phyloP scores from a whole-genome alignment of 78 protist genomes.

The Mantamonas sphyraenae region DNA sequence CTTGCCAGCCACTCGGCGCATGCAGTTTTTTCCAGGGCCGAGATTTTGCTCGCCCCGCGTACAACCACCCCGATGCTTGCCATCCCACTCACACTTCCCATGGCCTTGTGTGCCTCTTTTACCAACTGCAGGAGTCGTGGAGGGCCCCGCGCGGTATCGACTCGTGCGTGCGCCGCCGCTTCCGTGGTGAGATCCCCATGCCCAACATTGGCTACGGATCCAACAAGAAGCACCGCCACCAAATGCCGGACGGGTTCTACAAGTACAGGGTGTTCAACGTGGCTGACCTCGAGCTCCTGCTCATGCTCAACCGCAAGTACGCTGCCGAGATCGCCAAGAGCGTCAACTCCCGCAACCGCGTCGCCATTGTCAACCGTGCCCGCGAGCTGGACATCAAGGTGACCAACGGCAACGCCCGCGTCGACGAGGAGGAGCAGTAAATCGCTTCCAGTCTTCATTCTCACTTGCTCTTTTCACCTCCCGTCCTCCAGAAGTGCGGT shows the following conservation, averaged over 20 bases:
- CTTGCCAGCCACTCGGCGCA: too few relatives aligned
- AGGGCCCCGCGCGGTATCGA: slow-evolving; percentile 96
- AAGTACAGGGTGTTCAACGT: slow-evolving; percentile 15
- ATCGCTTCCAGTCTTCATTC: too few relatives aligned
- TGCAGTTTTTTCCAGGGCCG: neutral
- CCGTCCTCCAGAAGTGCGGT: neutral
- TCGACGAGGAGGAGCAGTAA: slow-evolving; percentile 68
- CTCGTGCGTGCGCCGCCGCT: slow-evolving; percentile 84
- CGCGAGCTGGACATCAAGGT: slow-evolving; percentile 88
- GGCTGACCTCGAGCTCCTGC: slow-evolving; percentile 84
- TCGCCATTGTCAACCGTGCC: slow-evolving; percentile 88
- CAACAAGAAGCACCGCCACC: slow-evolving; percentile 51
- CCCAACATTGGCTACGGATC: slow-evolving; percentile 93
- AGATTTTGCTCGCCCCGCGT: neutral
- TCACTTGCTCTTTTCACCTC: too few relatives aligned
- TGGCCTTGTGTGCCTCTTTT: neutral
- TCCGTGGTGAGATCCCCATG: slow-evolving; percentile 66
- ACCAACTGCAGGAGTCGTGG: slow-evolving; percentile 68
- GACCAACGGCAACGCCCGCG: slow-evolving; percentile 80
- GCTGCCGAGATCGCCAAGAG: slow-evolving; percentile 92
- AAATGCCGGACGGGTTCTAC: slow-evolving; percentile 86
- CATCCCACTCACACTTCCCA: neutral
- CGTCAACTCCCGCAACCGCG: slow-evolving; percentile 81
- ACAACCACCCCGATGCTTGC: neutral
- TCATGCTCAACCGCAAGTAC: slow-evolving; percentile 93